Evolutionary conservation across 2,329 filamentous ascomycete species (phyloP).

Genomic region (Paraphaeosphaeria sporulosa): DNA sequence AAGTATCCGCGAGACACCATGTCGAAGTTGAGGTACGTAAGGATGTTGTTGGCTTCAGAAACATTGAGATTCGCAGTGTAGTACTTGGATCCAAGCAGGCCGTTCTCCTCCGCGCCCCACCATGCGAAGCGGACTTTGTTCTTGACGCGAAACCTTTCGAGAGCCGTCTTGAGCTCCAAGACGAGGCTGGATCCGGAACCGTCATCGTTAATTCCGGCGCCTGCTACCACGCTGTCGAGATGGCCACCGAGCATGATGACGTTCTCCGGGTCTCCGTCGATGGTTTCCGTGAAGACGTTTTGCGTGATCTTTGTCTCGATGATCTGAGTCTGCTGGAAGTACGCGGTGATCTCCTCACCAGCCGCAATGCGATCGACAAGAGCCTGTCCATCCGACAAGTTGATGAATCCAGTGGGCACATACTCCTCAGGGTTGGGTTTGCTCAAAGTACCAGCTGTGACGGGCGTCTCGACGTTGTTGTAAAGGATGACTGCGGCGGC

Average conservation of each 20-base stretch:
- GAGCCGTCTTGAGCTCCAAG: slow-evolving; percentile 47
- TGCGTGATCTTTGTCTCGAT: slow-evolving; percentile 60
- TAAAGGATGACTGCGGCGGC: slow-evolving; percentile 54
- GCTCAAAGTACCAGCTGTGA: slow-evolving; percentile 52
- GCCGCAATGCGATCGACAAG: slow-evolving; percentile 51
- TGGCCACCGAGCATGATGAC: slow-evolving; percentile 51
- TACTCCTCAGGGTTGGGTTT: slow-evolving; percentile 46
- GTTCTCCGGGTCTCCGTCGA: slow-evolving; percentile 46
- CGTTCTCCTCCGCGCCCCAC: slow-evolving; percentile 53
- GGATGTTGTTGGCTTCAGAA: slow-evolving; percentile 46
- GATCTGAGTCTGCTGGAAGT: slow-evolving; percentile 55
- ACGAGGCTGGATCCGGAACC: slow-evolving; percentile 49
- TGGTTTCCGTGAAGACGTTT: slow-evolving; percentile 51
- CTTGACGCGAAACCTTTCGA: slow-evolving; percentile 48
- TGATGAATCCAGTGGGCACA: slow-evolving; percentile 53
- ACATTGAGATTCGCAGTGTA: slow-evolving; percentile 46
- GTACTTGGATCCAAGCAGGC: slow-evolving; percentile 49
- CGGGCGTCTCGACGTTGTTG: slow-evolving; percentile 46
- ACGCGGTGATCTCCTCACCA: slow-evolving; percentile 51
- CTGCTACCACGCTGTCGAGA: slow-evolving; percentile 48
- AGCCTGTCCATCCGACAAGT: slow-evolving; percentile 52
- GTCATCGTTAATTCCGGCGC: slow-evolving; percentile 53
- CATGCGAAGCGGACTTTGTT: slow-evolving; percentile 53
- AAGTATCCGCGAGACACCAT: slow-evolving; percentile 52
- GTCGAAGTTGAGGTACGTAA: slow-evolving; percentile 54